Base-by-base conservation (phyloP, 106 monocot genomes). In the Acanthochlamys bracteata region DNA sequence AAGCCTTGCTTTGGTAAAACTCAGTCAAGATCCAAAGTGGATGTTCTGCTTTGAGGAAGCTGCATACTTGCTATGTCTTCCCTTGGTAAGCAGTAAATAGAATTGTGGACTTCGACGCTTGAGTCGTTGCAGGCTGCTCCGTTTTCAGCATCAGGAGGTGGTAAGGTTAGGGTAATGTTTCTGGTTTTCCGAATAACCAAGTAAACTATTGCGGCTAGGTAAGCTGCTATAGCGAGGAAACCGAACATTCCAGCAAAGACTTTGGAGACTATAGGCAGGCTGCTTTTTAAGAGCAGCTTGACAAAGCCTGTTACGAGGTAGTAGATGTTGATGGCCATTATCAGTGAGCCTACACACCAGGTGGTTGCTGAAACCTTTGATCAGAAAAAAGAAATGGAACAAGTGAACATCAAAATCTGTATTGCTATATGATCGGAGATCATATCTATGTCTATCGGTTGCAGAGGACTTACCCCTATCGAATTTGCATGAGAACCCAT, bases 11-110 rank as follows among this genome's bases (percentile, higher is more conserved):
- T n/a, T n/a, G n/a, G n/a, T n/a, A n/a, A n/a, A 13, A 33, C 23
- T 64, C 46, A 68, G 63, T 77, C 71, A 17, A 74, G 41, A 57
- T 78, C 66, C 41, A 61, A 45, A 25, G 67, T 23, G 0, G 73
- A 45, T 59, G 68, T 63, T 12, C 49, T 49, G 17, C 33, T 60
- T 54, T 71, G 75, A 25, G 88, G 85, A 10, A 98, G 81, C 66
- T 91, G 90, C 86, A 91, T 88, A 71, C 83, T 79, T 53, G 78
- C 45, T 23, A 98, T 92, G 71, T 98, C 96, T 70, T 98, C 84
- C 33, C 96, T 78, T 3, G 88, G 91, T 46, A 91, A 64, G 66
- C 57, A 56, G 57, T 69, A 46, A 17, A 86, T 41, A 12, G 66
- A 55, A 41, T 39, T 24, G 46, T 71, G 60, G 39, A 49, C 21